Conservation (phyloP, 2,329 filamentous ascomycete genomes). For the Lachnellula subtilissima region DNA sequence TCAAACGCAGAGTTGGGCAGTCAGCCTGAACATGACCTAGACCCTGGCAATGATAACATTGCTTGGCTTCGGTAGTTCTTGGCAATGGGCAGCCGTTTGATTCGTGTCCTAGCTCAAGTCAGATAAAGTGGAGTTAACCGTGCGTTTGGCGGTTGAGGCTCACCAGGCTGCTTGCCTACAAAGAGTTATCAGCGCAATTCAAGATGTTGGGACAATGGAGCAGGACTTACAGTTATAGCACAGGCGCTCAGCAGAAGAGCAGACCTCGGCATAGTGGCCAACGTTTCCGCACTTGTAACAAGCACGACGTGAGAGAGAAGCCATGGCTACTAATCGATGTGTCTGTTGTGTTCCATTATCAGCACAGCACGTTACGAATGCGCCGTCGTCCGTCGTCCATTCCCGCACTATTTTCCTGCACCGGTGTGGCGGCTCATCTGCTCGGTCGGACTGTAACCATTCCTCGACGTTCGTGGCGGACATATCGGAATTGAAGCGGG, state of each 20-base stretch:
- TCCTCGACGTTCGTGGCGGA: slow-evolving; percentile 29
- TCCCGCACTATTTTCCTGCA: slow-evolving; percentile 31
- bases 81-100: slow-evolving; percentile 96
- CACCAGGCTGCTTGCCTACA: slow-evolving; percentile 75
- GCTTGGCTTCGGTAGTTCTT: slow-evolving; percentile 96
- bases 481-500: slow-evolving; percentile 15
- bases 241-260: slow-evolving; percentile 94
- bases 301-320: slow-evolving; percentile 74
- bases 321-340: slow-evolving; percentile 50
- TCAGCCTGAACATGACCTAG: slow-evolving; percentile 98
- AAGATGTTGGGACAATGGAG: background rate
- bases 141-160: slow-evolving; percentile 17
- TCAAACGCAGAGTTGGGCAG: slow-evolving; percentile 92
- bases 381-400: slow-evolving; percentile 29
- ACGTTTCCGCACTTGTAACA: slow-evolving; percentile 73
- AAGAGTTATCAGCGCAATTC: slow-evolving; percentile 6
- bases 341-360: slow-evolving; percentile 33
- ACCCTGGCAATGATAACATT: slow-evolving; percentile 99
- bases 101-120: slow-evolving; percentile 63
- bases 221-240: slow-evolving; percentile 91
- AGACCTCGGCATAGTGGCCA: slow-evolving; percentile 81
- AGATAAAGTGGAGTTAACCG: background rate
- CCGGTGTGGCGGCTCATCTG: slow-evolving; percentile 31
- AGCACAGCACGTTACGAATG: slow-evolving; percentile 35
- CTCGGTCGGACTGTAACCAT: slow-evolving; percentile 28